Base-by-base conservation (phyloP, 2,329 filamentous ascomycete genomes). In the Alternaria panax region DNA sequence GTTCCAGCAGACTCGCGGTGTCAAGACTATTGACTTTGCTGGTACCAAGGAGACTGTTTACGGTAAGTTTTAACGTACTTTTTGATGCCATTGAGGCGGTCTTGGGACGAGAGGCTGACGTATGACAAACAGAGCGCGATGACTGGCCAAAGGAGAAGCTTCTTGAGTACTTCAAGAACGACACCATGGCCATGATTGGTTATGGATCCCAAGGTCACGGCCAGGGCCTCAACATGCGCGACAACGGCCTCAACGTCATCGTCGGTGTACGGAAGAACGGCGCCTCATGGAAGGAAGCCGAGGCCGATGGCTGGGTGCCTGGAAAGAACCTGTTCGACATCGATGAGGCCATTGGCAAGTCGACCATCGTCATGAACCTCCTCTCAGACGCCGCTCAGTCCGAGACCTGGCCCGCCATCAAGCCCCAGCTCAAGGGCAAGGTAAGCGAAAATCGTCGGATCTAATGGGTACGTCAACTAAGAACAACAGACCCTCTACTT, bases 111-210 rank as follows among this genome's bases (percentile, higher is more conserved):
- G 62, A 40, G 59, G 59, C 64, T 72, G 59, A 70, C 52, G 8
- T 12, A 51, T 51, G 51, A 27, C 66, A 45, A 74, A 63, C 75
- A 95, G 95, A 99, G 89, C 93, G 95, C 84, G 92, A 88, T 80
- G 95, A 99, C 86, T 99, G 95, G 95, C 95, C 95, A 72, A 89
- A 91, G 81, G 94, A 97, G 87, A 98, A 97, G 90, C 92, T 99
- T 80, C 86, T 95, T 80, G 92, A 98, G 69, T 99, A 94, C 90
- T 99, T 99, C 92, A 98, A 98, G 89, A 88, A 99, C 85, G 95
- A 99, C 84, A 98, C 94, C 72, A 92, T 99, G 75, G 95, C 95
- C 79, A 91, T 99, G 79, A 99, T 99, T 82, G 95, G 95, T 81
- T 99, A 99, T 84, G 95, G 90, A 77, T 97, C 93, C 67, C 93